Base-by-base conservation (phyloP, 1,139 yeast genomes). In the Yarrowia galli region DNA sequence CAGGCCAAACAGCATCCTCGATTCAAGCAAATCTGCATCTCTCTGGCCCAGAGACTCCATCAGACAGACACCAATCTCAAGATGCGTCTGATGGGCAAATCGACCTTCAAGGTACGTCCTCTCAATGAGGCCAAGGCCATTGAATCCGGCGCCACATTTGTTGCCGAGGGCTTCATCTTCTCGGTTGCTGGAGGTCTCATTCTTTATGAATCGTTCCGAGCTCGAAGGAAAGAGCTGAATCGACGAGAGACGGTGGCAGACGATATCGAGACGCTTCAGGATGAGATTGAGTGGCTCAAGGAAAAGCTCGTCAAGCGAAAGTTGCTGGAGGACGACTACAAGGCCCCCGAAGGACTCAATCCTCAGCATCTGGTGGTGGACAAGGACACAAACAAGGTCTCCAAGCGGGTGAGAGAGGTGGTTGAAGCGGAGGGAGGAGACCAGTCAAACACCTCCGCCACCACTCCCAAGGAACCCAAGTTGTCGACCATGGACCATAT, bases 121-220 rank as follows among this genome's bases (percentile, higher is more conserved):
- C 82, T 92, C 74, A 92, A 91, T 75, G 97, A 92, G 72, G 87
- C 88, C 28, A 88, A 87, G 74, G 97, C 97, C 54, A 85, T 92
- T 56, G 96, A 92, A 70, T 86, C 83, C 69, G 97, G 97, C 1
- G 96, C 97, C 60, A 89, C 84, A 64, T 87, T 91, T 74, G 78
- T 92, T 9, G 88, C 95, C 49, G 97, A 92, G 76, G 77, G 87
- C 45, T 89, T 92, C 74, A 87, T 92, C 45, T 92, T 92, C 69
- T 74, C 80, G 53, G 96, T 91, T 28, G 97, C 96, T 2, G 96
- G 96, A 7, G 84, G 89, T 0, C 81, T 90, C 67, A 88, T 92
- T n/a, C 75, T 91, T 32, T 91, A 84, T 75, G 97, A 92, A 75
- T 84, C 91, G 61, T 82, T 84, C 73, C 82, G 95, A 71, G 86